Percentiles rank a stretch among this genome's conserved stretches.
These are phyloP conservation scores for Plasmodium inui DNA, from an alignment of 169 alveolate genomes.

Conservation along the genomic window DNA sequence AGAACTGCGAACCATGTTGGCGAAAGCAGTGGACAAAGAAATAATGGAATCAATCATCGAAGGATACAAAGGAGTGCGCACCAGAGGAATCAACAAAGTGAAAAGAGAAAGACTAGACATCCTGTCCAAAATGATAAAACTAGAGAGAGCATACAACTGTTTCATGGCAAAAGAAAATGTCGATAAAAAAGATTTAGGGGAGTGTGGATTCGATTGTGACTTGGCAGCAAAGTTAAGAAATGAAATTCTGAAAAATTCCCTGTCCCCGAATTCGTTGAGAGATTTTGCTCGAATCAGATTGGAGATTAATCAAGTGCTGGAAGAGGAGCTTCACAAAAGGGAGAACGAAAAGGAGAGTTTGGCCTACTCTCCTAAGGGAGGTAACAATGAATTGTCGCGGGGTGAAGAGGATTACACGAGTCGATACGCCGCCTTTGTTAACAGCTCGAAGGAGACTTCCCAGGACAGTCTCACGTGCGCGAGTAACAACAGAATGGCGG, in stretches of 20 bases:
- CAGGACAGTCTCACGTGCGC: not conserved
- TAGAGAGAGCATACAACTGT: conserved; percentile 58
- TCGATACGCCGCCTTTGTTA: not conserved
- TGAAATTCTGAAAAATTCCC: conserved; percentile 39
- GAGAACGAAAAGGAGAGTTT: conserved; percentile 12
- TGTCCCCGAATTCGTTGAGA: conserved; percentile 49
- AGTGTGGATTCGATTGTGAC: conserved; percentile 72
- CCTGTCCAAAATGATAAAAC: conserved; percentile 63
- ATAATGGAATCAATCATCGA: conserved; percentile 62
- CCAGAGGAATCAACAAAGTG: conserved; percentile 68
- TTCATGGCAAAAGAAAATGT: conserved; percentile 74
- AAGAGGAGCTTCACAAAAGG: conserved; percentile 42
- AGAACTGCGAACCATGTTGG: conserved; percentile 46
- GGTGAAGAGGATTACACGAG: not conserved
- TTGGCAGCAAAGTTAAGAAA: conserved; percentile 69
- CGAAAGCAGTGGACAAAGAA: conserved; percentile 67
- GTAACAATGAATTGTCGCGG: not conserved
- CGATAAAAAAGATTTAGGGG: conserved; percentile 55
- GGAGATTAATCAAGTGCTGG: conserved; percentile 61
- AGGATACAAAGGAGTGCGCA: conserved; percentile 55
- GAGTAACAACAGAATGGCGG: not conserved
- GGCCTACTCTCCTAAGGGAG: not conserved
- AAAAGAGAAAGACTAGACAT: conserved; percentile 60
- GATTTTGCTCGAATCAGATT: conserved; percentile 65
- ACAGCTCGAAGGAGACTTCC: not conserved